Base-by-base conservation (phyloP, 495 filamentous ascomycete genomes). In the Podospora australis region DNA sequence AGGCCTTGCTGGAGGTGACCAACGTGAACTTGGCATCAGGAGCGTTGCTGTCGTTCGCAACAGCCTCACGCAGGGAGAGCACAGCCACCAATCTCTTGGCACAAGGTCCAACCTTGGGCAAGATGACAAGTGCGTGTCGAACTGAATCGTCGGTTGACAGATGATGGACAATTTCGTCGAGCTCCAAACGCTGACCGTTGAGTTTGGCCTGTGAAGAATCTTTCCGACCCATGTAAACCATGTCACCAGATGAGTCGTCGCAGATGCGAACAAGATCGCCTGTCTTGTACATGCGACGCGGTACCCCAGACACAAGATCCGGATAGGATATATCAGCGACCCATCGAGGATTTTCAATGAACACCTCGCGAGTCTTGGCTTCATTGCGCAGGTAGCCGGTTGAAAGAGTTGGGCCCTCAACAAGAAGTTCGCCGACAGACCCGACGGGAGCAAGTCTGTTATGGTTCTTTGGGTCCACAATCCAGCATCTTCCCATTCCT, bases 201-300 rank as follows among this genome's bases (percentile, higher is more conserved):
- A 72, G 41, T 49, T 70, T 70, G 51, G 65, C 53, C 39, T 69
- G 66, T 2, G 52, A 49, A 4, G 53, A 52, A 26, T 66, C 62
- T 32, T 61, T 66, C 2, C 62, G 52, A 2, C 60, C 60, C n/a
- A 82, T 56, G 53, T 77, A 80, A 22, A 68, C 68, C 39, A 82
- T 58, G 10, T 71, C 65, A 11, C 78, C 75, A 11, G 58, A 63
- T 2, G 24, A 28, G 19, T 46, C 72, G 39, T 76, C 72, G 30
- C 65, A 57, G 41, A 81, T 76, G 21, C 72, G 69, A 9, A 75
- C 77, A 30, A 81, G 54, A 45, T 83, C 79, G 8, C 78, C 78
- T 1, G 80, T 81, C 61, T 78, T 80, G 64, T 82, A 82, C 29
- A 82, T 56, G 3, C 55, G 49, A 3, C 55, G 47, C 5, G 49